A percentile compares a stretch with the other conserved stretches of the same genome.
Conservation (phyloP, 2,329 filamentous ascomycete species). For the Tolypocladium ovalisporum region DNA sequence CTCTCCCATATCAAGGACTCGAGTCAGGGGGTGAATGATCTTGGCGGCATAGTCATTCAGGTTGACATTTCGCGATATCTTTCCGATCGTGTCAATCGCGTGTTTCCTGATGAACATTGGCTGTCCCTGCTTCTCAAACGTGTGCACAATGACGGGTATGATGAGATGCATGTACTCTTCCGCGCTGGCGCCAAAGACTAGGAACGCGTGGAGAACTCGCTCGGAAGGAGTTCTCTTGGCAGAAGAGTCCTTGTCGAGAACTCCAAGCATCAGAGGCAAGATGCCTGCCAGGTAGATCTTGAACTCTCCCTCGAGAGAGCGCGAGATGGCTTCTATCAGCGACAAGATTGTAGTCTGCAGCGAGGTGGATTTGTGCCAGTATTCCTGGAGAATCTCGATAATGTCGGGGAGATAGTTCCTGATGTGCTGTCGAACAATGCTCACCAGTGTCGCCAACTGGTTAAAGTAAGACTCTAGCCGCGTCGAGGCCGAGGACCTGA, state of each 20-base stretch:
- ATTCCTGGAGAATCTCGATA: conserved; percentile 75
- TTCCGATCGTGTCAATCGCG: conserved; percentile 89
- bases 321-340: conserved; percentile 85
- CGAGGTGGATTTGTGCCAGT: conserved; percentile 72
- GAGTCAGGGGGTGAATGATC: conserved; percentile 86
- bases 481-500: conserved; percentile 65
- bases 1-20: conserved; percentile 68
- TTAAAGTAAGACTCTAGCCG: conserved; percentile 95
- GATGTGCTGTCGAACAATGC: conserved; percentile 94
- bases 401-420: conserved; percentile 82
- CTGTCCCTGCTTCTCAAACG: conserved; percentile 83
- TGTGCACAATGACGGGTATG: conserved; percentile 84
- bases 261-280: conserved; percentile 86
- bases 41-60: conserved; percentile 93
- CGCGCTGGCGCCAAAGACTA: conserved; percentile 89
- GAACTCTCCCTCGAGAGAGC: conserved; percentile 93
- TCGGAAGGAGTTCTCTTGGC: conserved; percentile 73
- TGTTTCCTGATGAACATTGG: conserved; percentile 70
- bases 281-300: conserved; percentile 87
- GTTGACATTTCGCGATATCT: conserved; percentile 91
- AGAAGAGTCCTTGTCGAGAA: conserved; percentile 76
- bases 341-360: conserved; percentile 86
- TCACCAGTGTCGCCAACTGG: conserved; percentile 83
- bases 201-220: conserved; percentile 83
- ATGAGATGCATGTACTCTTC: conserved; percentile 99